Base-by-base conservation (phyloP, 164 flowering plant genomes). In the Magnolia kwangsiensis region DNA sequence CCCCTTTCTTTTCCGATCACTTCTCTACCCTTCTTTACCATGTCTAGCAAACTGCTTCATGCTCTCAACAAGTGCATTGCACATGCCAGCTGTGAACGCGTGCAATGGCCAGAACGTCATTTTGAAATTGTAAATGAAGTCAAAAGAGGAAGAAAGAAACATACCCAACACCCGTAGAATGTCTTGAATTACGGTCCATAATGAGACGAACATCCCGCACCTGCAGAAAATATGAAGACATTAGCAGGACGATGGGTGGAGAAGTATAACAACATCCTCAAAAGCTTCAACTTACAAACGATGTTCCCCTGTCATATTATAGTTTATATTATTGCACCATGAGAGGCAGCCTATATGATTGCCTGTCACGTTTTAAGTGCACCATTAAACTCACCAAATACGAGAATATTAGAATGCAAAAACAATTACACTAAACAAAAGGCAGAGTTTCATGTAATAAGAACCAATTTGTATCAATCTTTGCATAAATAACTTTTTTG, bases 111-210 rank as follows among this genome's bases (percentile, higher is more conserved):
- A 37, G 45, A 37, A 37, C 3, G 7, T 37, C 45, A 37, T 37
- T 37, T 55, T 55, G 13, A 16, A 55, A 11, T 7, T n/a, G n/a
- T n/a, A 55, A 55, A 55, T 55, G 13, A 55, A 16, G 6, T 37
- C 61, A 55, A 16, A 59, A 24, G 19, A 8, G 37, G 50, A 50
- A 68, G 51, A 67, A 51, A 59, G 1, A 68, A 77, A 76, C 88
- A 77, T 84, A 93, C 98, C 98, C 98, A 79, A 83, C 85, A 70
- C 85, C 85, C 69, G 80, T 83, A 7, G 85, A 83, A 67, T 83
- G 83, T 66, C 83, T 80, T 23, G 85, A 83, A 74, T 83, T 83
- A 21, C 85, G 85, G 45, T 83, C 85, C 82, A 80, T 83, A 50
- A 83, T 83, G 75, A 83, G 85, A 24, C 83, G 82, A 24, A 83